Base-by-base conservation (phyloP, 2,329 filamentous ascomycete species). In the Xylaria sp. region DNA sequence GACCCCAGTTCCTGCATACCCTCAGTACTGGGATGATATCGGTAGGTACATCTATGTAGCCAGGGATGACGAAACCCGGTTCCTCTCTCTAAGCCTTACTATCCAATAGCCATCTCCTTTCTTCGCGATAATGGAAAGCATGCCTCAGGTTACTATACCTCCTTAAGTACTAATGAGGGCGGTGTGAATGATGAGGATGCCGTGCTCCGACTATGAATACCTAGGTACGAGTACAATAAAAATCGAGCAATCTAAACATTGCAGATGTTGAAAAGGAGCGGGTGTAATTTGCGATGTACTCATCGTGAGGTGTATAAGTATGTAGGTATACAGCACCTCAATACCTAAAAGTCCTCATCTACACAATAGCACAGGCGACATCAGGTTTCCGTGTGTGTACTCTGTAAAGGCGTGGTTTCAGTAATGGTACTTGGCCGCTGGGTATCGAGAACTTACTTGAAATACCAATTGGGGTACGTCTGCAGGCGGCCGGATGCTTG, bases 61-160 rank as follows among this genome's bases (percentile, higher is more conserved):
- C 46, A 57, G 34, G 51, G 64, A 62, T 71, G 69, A 71, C 69
- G 67, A 69, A 48, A 67, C 67, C 67, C 67, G 59, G 44, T 63
- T 69, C 61, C 67, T 63, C 56, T 67, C 57, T 67, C 57, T 51
- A 54, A 65, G 60, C 44, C 55, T 55, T 62, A 13, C 51, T 13
- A 41, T 67, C 66, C 66, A 71, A 67, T 69, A 39, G 54, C 46
- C 25, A 46, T 31, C 55, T 44, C 25, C 37, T 51, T 23, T 52
- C 48, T 20, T 37, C 48, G 39, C 25, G 31, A 59, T 31, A 51
- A 65, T 55, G 39, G 37, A 41, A 54, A 66, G 48, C 31, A 12
- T 63, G 25, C 63, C 55, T 64, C 51, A 61, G 50, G 46, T 28
- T 46, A 34, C n/a, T 9, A 28, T 20, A 34, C 44, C 44, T n/a